Base-by-base conservation (phyloP, 2,329 filamentous ascomycete genomes). In the Penicillium sp. region DNA sequence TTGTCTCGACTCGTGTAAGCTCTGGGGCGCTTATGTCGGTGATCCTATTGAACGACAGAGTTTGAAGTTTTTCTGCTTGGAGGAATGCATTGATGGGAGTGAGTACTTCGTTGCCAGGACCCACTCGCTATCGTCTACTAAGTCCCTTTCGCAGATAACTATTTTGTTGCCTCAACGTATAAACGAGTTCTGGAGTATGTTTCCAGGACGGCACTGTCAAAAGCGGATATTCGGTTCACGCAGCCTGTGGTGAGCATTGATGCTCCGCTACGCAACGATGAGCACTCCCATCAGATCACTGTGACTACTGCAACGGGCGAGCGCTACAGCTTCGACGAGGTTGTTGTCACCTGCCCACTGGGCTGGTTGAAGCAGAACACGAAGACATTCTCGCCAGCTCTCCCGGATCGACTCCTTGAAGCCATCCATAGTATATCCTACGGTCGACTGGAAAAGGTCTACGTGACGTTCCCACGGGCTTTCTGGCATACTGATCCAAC, bases 381-480 rank as follows among this genome's bases (percentile, higher is more conserved):
- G 41, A 56, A 65, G 6, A 73, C 75, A 27, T 85, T 85, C 67
- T 66, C 58, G 2, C 81, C 82, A 1, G 54, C 72, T 0, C 73
- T 84, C 3, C 79, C 81, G 1, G 37, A 64, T 1, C 70, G 74
- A 13, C 71, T 84, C 14, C 66, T 66, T 7, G 66, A 74, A 27
- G 82, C 82, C 22, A 82, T 84, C 47, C 69, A 77, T 46, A 76
- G 72, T 59, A 79, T 82, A 60, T 79, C 77, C 31, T 82, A 80
- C 61, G 80, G 80, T 58, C 69, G 73, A 18, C 67, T 78, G 1
- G 80, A 83, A 65, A 80, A 80, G 59, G 70, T 82, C 18, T 83
- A 82, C 70, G 82, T 92, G 43, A 89, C 83, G 39, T 96, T 96
- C 66, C 86, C 89, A 0, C 79, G 76, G 11, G 86, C 91, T 0